Conservation (phyloP, 2,329 filamentous ascomycete genomes). For the Talaromyces pinophilus region DNA sequence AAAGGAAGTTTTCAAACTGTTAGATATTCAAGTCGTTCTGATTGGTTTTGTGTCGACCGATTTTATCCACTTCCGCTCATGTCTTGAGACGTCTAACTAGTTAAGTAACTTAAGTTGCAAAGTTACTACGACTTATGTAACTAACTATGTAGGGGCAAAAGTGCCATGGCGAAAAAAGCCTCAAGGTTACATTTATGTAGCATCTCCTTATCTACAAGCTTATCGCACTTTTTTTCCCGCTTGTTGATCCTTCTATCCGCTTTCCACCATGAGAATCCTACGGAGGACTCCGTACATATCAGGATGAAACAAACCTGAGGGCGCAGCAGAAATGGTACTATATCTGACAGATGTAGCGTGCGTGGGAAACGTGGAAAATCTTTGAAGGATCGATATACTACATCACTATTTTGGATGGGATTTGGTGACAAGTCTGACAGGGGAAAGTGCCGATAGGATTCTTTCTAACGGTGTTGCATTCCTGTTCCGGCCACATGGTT, state of each 20-base stretch:
- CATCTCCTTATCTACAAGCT: not conserved
- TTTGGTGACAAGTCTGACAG: not conserved
- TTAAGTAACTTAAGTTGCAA: too few relatives aligned
- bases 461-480: not conserved
- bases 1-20: not conserved
- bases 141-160: not conserved
- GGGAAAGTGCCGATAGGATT: not conserved
- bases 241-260: not conserved
- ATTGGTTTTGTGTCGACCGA: not conserved
- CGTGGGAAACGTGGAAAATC: not conserved
- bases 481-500: not conserved
- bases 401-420: not conserved
- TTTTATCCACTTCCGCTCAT: not conserved
- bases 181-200: not conserved
- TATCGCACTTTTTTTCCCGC: not conserved
- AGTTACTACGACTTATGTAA: not conserved
- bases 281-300: not conserved
- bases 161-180: not conserved
- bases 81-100: not conserved
- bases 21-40: not conserved
- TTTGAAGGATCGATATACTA: constrained; percentile 20
- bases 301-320: constrained; percentile 15
- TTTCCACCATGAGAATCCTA: not conserved
- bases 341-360: not conserved
- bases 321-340: not conserved